Base-by-base conservation (phyloP, 2,329 filamentous ascomycete species). In the Penicillium occitanis region DNA sequence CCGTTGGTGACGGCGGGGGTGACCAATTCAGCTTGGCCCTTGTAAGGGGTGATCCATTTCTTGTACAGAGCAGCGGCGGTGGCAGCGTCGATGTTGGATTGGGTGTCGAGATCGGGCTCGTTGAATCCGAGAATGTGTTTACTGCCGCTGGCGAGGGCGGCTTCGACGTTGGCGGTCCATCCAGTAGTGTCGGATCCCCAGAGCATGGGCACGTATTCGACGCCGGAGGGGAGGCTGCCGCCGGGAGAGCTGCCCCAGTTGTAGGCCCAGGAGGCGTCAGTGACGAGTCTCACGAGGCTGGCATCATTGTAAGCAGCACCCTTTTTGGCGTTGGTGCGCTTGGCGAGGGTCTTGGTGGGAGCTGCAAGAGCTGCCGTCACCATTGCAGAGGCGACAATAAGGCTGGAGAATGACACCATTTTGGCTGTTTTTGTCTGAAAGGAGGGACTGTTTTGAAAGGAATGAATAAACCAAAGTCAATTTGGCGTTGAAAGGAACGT, bases 161-260 rank as follows among this genome's bases (percentile, higher is more conserved):
- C 72, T 42, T 77, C 69, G 61, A 79, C 73, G 64, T 73, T 75
- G n/a, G 70, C 62, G 19, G 71, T 55, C 79, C 79, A 82, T 57
- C 67, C 70, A 28, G 64, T 67, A 65, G 79, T 74, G 68, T 75
- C 72, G n/a, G 68, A 51, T 35, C 79, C 78, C 79, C 79, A 82
- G 64, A 82, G 75, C 77, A 81, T 80, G 48, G 81, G 80, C 6
- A 82, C 76, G 68, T 73, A 83, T 64, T 82, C 79, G 58, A 79
- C 71, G 19, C 73, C 72, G 5, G 66, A 66, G 40, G 78, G 72
- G 5, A 79, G 70, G 7, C 35, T 61, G 17, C 79, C 79, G 28
- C 67, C 70, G 30, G 72, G 44, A 28, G 67, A 66, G 60, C 71
- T 68, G 42, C 71, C 79, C 81, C 81, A 83, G 73, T 83, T 80